Conservation (phyloP, 805 yeast species). For the Kazachstania martiniae region DNA sequence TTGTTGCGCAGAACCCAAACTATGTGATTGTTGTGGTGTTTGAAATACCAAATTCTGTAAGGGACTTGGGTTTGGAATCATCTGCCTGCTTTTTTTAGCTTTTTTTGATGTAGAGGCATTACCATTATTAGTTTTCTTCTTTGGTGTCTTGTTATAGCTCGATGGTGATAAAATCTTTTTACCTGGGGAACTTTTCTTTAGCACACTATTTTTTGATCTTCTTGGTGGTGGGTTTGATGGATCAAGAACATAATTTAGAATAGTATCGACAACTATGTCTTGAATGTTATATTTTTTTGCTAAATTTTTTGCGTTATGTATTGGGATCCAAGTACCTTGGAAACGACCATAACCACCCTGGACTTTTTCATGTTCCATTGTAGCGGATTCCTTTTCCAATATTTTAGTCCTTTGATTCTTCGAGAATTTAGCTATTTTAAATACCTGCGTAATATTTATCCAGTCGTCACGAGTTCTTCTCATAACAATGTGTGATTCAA, state of each 20-base stretch:
- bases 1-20: background rate
- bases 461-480: conserved; percentile 84
- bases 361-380: conserved; percentile 61
- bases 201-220: conserved; percentile 29
- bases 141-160: conserved; percentile 27
- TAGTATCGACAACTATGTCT: conserved; percentile 38
- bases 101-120: conserved; percentile 3
- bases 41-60: conserved; percentile 25
- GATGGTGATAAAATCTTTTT: conserved; percentile 27
- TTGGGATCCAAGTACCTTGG: conserved; percentile 82
- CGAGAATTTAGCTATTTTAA: conserved; percentile 67
- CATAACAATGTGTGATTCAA: conserved; percentile 40
- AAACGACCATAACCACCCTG: conserved; percentile 82
- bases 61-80: conserved; percentile 26
- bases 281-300: conserved; percentile 42
- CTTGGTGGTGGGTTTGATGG: conserved; percentile 35
- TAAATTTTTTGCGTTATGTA: conserved; percentile 49
- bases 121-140: conserved; percentile 9
- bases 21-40: conserved; percentile 24
- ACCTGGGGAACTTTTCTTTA: conserved; percentile 25
- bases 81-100: conserved; percentile 4
- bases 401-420: conserved; percentile 72
- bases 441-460: conserved; percentile 81
- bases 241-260: conserved; percentile 44
- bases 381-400: conserved; percentile 63